Conservation (phyloP, 495 filamentous ascomycete species). For the Penicillium robsamsonii region DNA sequence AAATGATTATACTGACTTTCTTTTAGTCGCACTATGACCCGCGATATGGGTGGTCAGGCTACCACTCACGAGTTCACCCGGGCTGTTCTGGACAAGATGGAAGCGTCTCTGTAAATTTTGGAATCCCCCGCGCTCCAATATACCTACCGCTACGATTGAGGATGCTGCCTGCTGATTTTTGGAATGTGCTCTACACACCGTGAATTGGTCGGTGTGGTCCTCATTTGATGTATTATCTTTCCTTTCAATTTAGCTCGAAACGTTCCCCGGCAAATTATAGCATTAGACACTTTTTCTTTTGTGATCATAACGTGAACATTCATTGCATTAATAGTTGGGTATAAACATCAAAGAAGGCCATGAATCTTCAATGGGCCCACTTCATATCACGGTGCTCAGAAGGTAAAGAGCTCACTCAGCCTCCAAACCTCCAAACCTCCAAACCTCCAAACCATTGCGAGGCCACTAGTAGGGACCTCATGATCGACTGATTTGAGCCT, state of each 20-base stretch:
- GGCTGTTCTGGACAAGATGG: slow-evolving; percentile 92
- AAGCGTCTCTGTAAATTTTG: slow-evolving; percentile 52
- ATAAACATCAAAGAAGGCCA: slow-evolving; percentile 9
- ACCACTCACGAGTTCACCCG: slow-evolving; percentile 94
- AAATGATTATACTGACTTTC: slow-evolving; percentile 21
- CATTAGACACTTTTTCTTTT: slow-evolving; percentile 28
- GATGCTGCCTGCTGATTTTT: slow-evolving; percentile 11
- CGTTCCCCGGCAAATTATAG: slow-evolving; percentile 28
- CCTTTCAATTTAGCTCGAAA: slow-evolving; percentile 29
- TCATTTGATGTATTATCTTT: slow-evolving; percentile 38
- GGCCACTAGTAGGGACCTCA: background rate
- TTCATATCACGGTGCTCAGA: background rate
- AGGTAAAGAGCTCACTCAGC: background rate
- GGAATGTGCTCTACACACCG: slow-evolving; percentile 11
- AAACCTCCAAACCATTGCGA: background rate
- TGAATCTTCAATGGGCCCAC: background rate
- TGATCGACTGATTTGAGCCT: background rate
- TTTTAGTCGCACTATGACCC: slow-evolving; percentile 74
- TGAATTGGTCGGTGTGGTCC: slow-evolving; percentile 18
- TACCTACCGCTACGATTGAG: slow-evolving; percentile 26
- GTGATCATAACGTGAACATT: slow-evolving; percentile 12
- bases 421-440: background rate
- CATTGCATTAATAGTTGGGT: slow-evolving; percentile 13
- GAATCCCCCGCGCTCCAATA: slow-evolving; percentile 13
- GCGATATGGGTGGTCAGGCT: slow-evolving; percentile 88